A percentile compares a stretch with the other conserved stretches of the same genome.
phyloP scores from a whole-genome alignment of 345 rosid species.

The Lepidium africanum region DNA sequence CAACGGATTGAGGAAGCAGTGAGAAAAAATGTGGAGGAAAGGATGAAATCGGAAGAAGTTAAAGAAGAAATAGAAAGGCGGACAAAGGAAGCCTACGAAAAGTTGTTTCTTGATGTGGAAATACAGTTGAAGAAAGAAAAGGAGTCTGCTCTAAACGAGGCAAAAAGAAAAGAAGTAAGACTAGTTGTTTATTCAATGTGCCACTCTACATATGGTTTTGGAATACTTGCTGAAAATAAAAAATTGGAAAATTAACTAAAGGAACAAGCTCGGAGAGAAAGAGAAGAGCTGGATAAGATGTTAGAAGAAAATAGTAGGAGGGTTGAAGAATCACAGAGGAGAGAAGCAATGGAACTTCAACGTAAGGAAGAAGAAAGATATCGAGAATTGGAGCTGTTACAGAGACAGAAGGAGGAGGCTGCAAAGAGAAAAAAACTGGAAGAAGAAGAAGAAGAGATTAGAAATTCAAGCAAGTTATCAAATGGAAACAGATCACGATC shows the following conservation, averaged over 20 bases:
- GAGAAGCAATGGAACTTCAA: slow-evolving; percentile 77
- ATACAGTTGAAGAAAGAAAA: slow-evolving; percentile 59
- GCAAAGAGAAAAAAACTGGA: slow-evolving; percentile 62
- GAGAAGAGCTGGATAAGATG: slow-evolving; percentile 87
- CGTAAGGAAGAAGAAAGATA: slow-evolving; percentile 77
- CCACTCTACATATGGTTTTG: neutral
- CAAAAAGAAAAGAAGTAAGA: slow-evolving; percentile 63
- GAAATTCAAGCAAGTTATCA: slow-evolving; percentile 30
- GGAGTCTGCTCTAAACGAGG: slow-evolving; percentile 62
- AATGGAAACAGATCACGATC: slow-evolving; percentile 45
- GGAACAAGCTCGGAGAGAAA: slow-evolving; percentile 79
- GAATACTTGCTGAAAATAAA: neutral
- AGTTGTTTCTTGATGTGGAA: slow-evolving; percentile 53
- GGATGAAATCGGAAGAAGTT: slow-evolving; percentile 46
- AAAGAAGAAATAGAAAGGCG: slow-evolving; percentile 52
- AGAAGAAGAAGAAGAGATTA: slow-evolving; percentile 59
- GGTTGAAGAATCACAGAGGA: slow-evolving; percentile 76
- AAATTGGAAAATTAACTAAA: slow-evolving; percentile 7
- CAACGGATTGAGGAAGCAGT: slow-evolving; percentile 68
- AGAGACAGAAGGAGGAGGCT: slow-evolving; percentile 76
- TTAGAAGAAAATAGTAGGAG: slow-evolving; percentile 76
- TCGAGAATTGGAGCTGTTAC: slow-evolving; percentile 65
- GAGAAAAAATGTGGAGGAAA: slow-evolving; percentile 69
- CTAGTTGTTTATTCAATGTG: neutral
- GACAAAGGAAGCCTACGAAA: slow-evolving; percentile 54